These are phyloP conservation scores for Termitomyces sp. DNA, from an alignment of 768 basidiomycete genomes.

Conservation along the genomic window DNA sequence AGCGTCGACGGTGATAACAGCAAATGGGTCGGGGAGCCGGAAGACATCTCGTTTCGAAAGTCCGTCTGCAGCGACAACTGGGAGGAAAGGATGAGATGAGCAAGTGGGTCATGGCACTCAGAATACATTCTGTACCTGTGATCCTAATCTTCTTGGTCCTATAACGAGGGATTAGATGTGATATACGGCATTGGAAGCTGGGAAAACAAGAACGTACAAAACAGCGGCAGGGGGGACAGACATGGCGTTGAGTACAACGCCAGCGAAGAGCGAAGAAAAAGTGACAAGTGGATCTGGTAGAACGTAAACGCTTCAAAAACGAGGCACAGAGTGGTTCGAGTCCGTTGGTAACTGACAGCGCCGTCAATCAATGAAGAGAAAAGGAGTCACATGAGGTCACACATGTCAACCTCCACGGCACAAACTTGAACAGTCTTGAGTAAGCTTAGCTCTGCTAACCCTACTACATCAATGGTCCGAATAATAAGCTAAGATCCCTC, in stretches of 20 bases:
- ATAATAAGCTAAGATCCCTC: neutral
- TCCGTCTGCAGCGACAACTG: slow-evolving; percentile 95
- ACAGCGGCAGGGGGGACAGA: slow-evolving; percentile 41
- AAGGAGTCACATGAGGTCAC: slow-evolving; percentile 14
- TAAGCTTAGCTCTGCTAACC: neutral
- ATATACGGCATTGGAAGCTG: neutral
- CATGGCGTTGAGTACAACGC: slow-evolving; percentile 27
- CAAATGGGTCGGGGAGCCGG: slow-evolving; percentile 95
- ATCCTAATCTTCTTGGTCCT: slow-evolving; percentile 76
- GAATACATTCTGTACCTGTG: slow-evolving; percentile 48
- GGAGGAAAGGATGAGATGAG: slow-evolving; percentile 5
- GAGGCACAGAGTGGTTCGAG: neutral
- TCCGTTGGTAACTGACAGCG: slow-evolving; percentile 11
- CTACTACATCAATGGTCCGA: neutral
- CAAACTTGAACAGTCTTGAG: too few species aligned
- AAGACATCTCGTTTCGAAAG: slow-evolving; percentile 94
- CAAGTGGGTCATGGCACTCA: neutral
- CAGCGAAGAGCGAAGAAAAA: neutral
- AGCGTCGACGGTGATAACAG: slow-evolving; percentile 96
- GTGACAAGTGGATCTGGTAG: neutral
- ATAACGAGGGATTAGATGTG: neutral
- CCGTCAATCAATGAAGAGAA: neutral
- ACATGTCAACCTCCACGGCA: neutral
- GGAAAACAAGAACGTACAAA: slow-evolving; percentile 31
- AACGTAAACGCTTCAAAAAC: neutral